A percentile compares a stretch with the other conserved stretches of the same genome.
Conservation (phyloP, 768 basidiomycete genomes). For the Xerocomus spinulosus region DNA sequence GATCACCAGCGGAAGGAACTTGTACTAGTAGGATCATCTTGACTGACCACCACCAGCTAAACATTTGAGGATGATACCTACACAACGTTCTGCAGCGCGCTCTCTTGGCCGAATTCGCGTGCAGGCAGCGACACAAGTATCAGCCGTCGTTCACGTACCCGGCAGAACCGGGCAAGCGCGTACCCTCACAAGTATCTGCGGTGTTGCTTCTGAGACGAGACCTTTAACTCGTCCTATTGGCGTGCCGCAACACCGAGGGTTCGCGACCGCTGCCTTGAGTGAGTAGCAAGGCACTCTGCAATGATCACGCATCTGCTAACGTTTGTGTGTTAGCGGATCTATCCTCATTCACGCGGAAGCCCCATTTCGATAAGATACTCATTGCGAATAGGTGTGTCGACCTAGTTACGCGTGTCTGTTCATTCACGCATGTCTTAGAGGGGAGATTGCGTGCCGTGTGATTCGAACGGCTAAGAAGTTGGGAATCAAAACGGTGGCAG, state of each 20-base stretch:
- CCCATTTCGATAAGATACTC: slow-evolving; percentile 86
- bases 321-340: neutral
- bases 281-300: neutral
- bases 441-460: slow-evolving; percentile 94
- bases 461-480: slow-evolving; percentile 85
- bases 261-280: slow-evolving; percentile 19
- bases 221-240: neutral
- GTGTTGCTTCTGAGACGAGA: neutral
- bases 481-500: slow-evolving; percentile 88
- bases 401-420: neutral
- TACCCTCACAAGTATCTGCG: slow-evolving; percentile 1
- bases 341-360: slow-evolving; percentile 25
- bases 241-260: slow-evolving; percentile 2
- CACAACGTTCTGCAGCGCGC: slow-evolving; percentile 24
- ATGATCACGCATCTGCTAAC: neutral
- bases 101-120: slow-evolving; percentile 21
- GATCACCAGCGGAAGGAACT: slow-evolving; percentile 26
- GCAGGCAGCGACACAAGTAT: slow-evolving; percentile 9
- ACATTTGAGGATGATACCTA: slow-evolving; percentile 27
- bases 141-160: slow-evolving; percentile 1
- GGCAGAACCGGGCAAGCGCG: slow-evolving; percentile 8
- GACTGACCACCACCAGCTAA: neutral
- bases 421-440: slow-evolving; percentile 42
- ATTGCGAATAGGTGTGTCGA: slow-evolving; percentile 71
- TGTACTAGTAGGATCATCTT: neutral